Percentiles rank a stretch among this genome's conserved stretches.
Conservation (phyloP, 352 stramenopile genomes). For the Phytophthora megakarya region DNA sequence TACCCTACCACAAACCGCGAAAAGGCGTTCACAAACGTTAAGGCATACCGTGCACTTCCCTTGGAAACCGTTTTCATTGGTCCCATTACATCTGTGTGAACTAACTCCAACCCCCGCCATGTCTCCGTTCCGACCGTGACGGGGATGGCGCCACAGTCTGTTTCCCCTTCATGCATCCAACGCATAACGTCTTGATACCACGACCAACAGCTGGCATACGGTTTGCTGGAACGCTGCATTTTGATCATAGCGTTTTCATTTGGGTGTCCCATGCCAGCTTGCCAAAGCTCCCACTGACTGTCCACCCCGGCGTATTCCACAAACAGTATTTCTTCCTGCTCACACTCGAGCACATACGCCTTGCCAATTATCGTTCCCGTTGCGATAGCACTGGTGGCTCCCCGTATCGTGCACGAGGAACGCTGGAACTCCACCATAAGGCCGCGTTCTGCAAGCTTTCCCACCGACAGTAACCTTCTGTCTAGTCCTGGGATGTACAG, state of each 20-base stretch:
- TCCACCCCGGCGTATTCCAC: constrained; percentile 14
- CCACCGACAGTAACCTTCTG: too few relatives aligned
- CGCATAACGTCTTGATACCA: constrained; percentile 11
- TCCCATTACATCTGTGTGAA: constrained; percentile 29
- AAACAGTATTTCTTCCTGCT: constrained; percentile 13
- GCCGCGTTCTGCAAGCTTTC: too few relatives aligned
- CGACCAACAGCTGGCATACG: neutral
- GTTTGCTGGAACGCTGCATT: constrained; percentile 8
- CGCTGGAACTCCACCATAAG: too few relatives aligned
- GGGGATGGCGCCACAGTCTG: constrained; percentile 12
- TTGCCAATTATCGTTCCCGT: constrained; percentile 15
- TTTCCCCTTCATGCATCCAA: constrained; percentile 26
- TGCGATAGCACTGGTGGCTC: too few relatives aligned
- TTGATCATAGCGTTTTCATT: constrained; percentile 4
- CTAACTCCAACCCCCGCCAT: constrained; percentile 13
- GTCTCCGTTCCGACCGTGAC: constrained; percentile 11
- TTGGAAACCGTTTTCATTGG: constrained; percentile 20
- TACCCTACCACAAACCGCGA: constrained; percentile 20
- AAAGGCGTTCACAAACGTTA: constrained; percentile 23
- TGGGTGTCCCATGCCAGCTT: constrained; percentile 21
- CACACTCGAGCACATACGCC: constrained; percentile 15
- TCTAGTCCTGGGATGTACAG: too few relatives aligned
- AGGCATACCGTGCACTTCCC: constrained; percentile 5
- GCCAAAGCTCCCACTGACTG: constrained; percentile 32
- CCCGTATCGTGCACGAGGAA: too few relatives aligned